Conservation (phyloP, 108 stramenopile genomes). For the Pseudonitzschia multistriata region DNA sequence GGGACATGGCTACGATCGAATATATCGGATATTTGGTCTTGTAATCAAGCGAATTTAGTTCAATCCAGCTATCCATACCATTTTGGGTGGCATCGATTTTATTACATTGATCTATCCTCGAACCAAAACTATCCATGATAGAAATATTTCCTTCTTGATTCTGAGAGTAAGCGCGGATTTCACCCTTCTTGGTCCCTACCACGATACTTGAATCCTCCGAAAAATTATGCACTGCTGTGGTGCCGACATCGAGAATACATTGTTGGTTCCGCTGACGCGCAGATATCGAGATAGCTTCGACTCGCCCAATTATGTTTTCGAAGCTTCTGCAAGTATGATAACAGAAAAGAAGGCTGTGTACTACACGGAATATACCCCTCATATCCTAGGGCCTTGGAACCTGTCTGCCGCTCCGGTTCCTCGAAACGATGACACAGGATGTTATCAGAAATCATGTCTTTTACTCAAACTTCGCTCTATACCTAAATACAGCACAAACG, state of each 20-base stretch:
- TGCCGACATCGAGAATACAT: background rate
- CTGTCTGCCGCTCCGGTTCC: too few relatives aligned
- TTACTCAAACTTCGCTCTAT: too few relatives aligned
- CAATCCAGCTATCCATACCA: background rate
- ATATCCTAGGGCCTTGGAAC: too few relatives aligned
- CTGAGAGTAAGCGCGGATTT: background rate
- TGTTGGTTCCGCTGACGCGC: background rate
- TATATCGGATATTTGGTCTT: conserved; percentile 9
- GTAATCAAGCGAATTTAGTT: background rate
- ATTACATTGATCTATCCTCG: background rate
- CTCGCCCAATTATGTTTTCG: background rate
- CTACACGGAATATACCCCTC: too few relatives aligned
- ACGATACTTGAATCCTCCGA: background rate
- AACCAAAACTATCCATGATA: background rate
- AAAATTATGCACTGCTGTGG: background rate
- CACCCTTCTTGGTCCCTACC: conserved; percentile 8
- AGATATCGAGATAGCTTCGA: background rate
- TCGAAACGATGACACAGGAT: too few relatives aligned
- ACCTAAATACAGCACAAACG: too few relatives aligned
- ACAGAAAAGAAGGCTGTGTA: too few relatives aligned
- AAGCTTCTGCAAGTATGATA: background rate
- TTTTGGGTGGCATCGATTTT: background rate
- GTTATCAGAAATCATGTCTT: too few relatives aligned
- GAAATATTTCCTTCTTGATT: background rate
- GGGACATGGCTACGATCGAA: background rate